Conservation (phyloP, 495 filamentous ascomycete genomes). For the Podospora bellae-mahoneyi region DNA sequence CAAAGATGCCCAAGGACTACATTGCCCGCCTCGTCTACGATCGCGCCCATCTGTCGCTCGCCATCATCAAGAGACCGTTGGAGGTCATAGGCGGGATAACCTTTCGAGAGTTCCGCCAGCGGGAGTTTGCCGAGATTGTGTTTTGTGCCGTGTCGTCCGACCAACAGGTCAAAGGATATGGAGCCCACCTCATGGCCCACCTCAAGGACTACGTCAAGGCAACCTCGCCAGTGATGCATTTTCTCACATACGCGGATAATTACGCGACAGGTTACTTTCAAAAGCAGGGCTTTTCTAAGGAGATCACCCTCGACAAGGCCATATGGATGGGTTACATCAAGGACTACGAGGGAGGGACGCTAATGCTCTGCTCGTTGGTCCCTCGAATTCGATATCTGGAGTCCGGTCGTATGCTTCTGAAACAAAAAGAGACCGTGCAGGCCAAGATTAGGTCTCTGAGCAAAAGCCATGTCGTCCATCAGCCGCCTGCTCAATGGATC, state of each 20-base stretch:
- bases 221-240: conserved; percentile 92
- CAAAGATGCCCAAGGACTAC: conserved; percentile 98
- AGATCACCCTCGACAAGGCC: conserved; percentile 81
- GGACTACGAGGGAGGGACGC: conserved; percentile 95
- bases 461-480: conserved; percentile 79
- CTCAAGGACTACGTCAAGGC: conserved; percentile 97
- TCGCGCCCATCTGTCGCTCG: conserved; percentile 86
- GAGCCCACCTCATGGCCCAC: conserved; percentile 94
- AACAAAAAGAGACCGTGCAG: conserved; percentile 88
- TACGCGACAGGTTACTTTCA: conserved; percentile 98
- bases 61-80: conserved; percentile 87
- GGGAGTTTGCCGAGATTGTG: conserved; percentile 92
- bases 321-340: conserved; percentile 99
- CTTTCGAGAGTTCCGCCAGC: conserved; percentile 82
- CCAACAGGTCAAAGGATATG: conserved; percentile 96
- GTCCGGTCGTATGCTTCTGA: conserved; percentile 81
- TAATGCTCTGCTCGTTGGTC: conserved; percentile 98
- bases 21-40: conserved; percentile 97
- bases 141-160: conserved; percentile 96
- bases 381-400: conserved; percentile 90
- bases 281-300: conserved; percentile 96
- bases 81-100: conserved; percentile 94
- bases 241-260: conserved; percentile 96
- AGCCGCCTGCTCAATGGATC: conserved; percentile 77
- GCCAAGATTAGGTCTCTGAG: conserved; percentile 90